Percentiles rank a stretch among this genome's conserved stretches.
Evolutionary conservation across 2,329 filamentous ascomycete species (phyloP).

Genomic region (Fusarium mexicanum): DNA sequence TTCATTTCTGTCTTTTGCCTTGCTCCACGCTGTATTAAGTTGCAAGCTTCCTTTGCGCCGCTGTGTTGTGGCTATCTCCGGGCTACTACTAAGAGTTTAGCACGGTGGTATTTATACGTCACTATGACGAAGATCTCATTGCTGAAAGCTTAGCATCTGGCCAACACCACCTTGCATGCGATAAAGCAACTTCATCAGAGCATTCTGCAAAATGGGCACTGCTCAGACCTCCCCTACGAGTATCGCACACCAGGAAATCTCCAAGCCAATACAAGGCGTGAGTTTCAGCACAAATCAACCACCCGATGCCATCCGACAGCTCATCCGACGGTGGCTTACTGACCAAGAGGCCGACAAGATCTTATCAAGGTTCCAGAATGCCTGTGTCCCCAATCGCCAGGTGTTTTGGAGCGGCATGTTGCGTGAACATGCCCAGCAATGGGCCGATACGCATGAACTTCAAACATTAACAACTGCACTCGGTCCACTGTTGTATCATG

Average conservation of each 20-base stretch:
- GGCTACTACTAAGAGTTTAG: too few relatives aligned
- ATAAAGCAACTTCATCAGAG: background rate
- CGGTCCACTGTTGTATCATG: slow-evolving; percentile 16
- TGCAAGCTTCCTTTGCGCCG: too few relatives aligned
- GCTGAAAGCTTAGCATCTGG: fast-evolving
- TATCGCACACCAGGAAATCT: background rate
- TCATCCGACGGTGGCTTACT: background rate
- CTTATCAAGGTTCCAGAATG: background rate
- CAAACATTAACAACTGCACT: slow-evolving; percentile 31
- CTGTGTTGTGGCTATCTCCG: fast-evolving
- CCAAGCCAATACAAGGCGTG: background rate
- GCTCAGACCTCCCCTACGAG: fast-evolving
- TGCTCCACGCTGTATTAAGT: too few relatives aligned
- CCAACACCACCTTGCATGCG: fast-evolving
- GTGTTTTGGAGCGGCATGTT: slow-evolving; percentile 34
- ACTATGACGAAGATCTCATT: background rate
- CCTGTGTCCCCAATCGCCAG: slow-evolving; percentile 4
- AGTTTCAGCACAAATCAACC: background rate
- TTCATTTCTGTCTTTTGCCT: background rate
- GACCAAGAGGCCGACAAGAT: fast-evolving
- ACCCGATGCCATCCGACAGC: background rate
- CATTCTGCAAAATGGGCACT: background rate
- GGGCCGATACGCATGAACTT: slow-evolving; percentile 20
- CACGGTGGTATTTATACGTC: background rate
- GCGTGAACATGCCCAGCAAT: slow-evolving; percentile 13